Conservation (phyloP, 805 yeast genomes). For the Yarrowia yakushimensis region DNA sequence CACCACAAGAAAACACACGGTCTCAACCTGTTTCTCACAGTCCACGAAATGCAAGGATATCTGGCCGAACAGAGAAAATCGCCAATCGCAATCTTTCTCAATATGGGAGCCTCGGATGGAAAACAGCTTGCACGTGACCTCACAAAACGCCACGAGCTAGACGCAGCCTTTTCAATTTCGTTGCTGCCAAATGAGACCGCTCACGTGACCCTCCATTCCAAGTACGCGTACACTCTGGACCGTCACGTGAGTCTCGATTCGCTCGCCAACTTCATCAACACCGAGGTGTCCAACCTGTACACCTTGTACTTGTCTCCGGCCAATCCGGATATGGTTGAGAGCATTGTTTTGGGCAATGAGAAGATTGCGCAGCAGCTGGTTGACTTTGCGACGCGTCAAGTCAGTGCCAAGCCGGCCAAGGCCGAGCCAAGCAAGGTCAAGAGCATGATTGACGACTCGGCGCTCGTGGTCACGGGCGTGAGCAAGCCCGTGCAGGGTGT, state of each 20-base stretch:
- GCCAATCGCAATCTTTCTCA: conserved; percentile 63
- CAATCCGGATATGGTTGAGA: conserved; percentile 36
- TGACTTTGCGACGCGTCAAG: conserved; percentile 31
- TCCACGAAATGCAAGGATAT: conserved; percentile 40
- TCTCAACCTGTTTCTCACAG: conserved; percentile 37
- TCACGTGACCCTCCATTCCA: conserved; percentile 31
- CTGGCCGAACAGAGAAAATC: conserved; percentile 44
- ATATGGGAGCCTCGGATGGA: conserved; percentile 40
- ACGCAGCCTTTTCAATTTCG: conserved; percentile 49
- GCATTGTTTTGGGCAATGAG: conserved; percentile 38
- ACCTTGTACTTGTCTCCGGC: conserved; percentile 39
- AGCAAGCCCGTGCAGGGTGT: background rate
- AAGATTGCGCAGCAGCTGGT: conserved; percentile 30
- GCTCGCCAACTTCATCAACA: conserved; percentile 41
- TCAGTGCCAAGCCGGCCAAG: background rate
- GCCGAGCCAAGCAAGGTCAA: background rate
- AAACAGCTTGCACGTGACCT: conserved; percentile 38
- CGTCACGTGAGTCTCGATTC: conserved; percentile 36
- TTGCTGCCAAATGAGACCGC: conserved; percentile 39
- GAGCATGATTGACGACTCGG: background rate
- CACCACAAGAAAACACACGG: conserved; percentile 33
- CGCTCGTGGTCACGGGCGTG: background rate
- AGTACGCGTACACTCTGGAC: conserved; percentile 32
- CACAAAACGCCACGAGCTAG: conserved; percentile 38
- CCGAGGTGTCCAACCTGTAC: conserved; percentile 41